A percentile compares a stretch with the other conserved stretches of the same genome.
phyloP scores from a whole-genome alignment of 352 stramenopile species.

The Blastocystis sp. region DNA sequence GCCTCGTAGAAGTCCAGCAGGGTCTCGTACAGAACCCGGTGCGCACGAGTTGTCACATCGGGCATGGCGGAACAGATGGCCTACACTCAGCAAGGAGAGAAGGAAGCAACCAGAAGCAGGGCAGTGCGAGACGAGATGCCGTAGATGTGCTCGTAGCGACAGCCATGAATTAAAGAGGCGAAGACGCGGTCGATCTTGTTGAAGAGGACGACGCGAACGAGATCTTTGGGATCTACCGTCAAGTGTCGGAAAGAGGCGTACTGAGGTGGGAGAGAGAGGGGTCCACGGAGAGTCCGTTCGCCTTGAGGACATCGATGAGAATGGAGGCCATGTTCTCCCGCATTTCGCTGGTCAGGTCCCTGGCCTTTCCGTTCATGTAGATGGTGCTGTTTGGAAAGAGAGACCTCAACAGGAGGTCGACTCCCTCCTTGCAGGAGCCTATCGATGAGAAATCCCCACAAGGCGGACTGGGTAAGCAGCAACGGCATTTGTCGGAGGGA shows the following conservation, averaged over 20 bases:
- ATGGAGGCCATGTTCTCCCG: slow-evolving; percentile 4
- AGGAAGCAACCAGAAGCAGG: not conserved
- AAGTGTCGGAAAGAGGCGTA: not conserved
- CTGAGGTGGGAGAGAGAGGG: not conserved
- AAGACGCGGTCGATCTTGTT: slow-evolving; percentile 18
- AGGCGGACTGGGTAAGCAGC: no score
- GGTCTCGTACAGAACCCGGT: slow-evolving; percentile 40
- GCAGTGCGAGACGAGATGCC: slow-evolving; percentile 32
- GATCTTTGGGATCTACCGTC: slow-evolving; percentile 9
- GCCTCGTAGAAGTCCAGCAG: slow-evolving; percentile 55
- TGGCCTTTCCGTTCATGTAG: slow-evolving; percentile 26
- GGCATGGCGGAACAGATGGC: slow-evolving; percentile 32
- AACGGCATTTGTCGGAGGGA: not conserved
- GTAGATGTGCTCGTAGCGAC: slow-evolving; percentile 60
- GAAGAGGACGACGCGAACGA: slow-evolving; percentile 11
- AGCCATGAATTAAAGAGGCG: slow-evolving; percentile 26
- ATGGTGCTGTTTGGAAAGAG: slow-evolving; percentile 52
- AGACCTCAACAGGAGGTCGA: not conserved
- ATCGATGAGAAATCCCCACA: no score
- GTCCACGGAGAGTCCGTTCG: slow-evolving; percentile 19
- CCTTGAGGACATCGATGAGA: not conserved
- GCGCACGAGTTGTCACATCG: not conserved
- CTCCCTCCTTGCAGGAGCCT: not conserved
- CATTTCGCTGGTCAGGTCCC: not conserved
- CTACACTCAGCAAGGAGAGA: not conserved